A percentile compares a stretch with the other conserved stretches of the same genome.
Evolutionary conservation across 169 alveolate species (phyloP).

Genomic region (Eimeria sp.): DNA sequence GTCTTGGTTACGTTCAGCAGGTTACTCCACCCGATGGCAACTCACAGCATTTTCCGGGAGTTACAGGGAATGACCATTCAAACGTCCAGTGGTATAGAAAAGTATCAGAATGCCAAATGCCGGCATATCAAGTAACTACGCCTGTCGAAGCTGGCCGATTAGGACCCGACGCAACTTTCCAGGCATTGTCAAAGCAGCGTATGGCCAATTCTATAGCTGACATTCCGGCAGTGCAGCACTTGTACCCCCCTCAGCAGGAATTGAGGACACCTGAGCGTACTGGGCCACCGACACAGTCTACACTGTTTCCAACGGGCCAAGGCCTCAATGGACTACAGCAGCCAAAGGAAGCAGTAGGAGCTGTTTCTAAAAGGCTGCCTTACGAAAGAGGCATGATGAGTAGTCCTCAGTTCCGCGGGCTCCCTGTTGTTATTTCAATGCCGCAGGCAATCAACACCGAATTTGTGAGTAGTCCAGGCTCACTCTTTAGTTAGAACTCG

Average conservation of each 20-base stretch:
- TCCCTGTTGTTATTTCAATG: slow-evolving; percentile 17
- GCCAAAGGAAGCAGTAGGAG: neutral
- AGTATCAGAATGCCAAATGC: neutral
- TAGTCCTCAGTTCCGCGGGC: neutral
- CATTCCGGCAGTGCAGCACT: slow-evolving; percentile 5
- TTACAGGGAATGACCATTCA: neutral
- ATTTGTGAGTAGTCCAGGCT: slow-evolving; percentile 35
- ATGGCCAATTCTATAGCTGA: neutral
- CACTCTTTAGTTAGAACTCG: neutral
- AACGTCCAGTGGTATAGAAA: neutral
- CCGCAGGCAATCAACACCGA: neutral
- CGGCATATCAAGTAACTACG: neutral
- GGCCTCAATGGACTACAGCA: slow-evolving; percentile 5
- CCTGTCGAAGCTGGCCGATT: neutral
- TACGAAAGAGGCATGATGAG: neutral
- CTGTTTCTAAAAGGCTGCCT: neutral
- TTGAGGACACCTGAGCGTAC: neutral
- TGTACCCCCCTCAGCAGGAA: neutral
- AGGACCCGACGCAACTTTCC: neutral
- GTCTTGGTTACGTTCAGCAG: neutral
- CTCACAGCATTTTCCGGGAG: neutral
- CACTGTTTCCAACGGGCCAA: neutral
- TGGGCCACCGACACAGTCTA: neutral
- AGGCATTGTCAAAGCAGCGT: neutral
- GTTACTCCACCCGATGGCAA: neutral